Conservation (phyloP, 805 yeast species). For the Nakazawaea wyomingensis region DNA sequence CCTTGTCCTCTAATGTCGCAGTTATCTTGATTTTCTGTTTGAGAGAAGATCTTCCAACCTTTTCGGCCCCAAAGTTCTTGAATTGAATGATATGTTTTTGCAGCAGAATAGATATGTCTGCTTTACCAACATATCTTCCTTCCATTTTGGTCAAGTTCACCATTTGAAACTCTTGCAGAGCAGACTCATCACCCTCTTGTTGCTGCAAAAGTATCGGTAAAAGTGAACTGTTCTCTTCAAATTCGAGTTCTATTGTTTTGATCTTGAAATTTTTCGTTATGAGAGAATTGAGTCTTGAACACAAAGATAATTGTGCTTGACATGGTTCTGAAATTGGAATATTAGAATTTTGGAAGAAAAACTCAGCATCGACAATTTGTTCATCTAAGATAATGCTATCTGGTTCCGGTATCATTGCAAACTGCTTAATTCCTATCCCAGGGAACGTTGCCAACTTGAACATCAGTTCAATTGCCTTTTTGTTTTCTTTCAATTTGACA, state of each 20-base stretch:
- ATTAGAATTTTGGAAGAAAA: conserved; percentile 16
- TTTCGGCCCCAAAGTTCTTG: neutral
- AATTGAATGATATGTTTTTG: neutral
- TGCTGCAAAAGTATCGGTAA: neutral
- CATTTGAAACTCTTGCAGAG: neutral
- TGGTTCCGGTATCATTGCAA: conserved; percentile 1
- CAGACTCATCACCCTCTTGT: neutral
- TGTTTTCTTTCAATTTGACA: conserved; percentile 23
- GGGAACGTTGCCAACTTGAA: conserved; percentile 27
- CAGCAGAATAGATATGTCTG: neutral
- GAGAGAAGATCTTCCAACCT: conserved; percentile 2
- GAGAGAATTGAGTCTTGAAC: conserved; percentile 21
- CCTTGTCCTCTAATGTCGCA: neutral
- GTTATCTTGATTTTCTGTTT: neutral
- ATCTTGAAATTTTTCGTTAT: conserved; percentile 16
- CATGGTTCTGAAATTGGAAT: conserved; percentile 19
- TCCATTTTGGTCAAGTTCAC: neutral
- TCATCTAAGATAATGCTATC: conserved; percentile 16
- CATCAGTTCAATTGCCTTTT: conserved; percentile 28
- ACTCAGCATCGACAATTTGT: conserved; percentile 16
- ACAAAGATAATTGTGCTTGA: conserved; percentile 27
- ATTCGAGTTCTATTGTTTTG: conserved; percentile 17
- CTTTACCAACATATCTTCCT: neutral
- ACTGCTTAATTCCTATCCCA: conserved; percentile 7
- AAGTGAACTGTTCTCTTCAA: conserved; percentile 15